These are phyloP conservation scores for Malus domestica DNA, from an alignment of 306 rosid species.

Conservation along the genomic window ASM211411v1 NC_041793.1:28626501-28627000, in stretches of 20 bases:
- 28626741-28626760: neutral
- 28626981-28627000: neutral
- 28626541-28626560: slow-evolving; percentile 4
- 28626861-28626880: neutral
- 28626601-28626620: slow-evolving; percentile 11
- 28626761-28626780: neutral
- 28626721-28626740: neutral
- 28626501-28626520: slow-evolving; percentile 30
- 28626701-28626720: neutral
- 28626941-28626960: neutral
- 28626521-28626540: neutral
- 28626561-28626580: slow-evolving; percentile 13
- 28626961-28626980: neutral
- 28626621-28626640: slow-evolving; percentile 3
- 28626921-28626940: neutral
- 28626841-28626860: neutral
- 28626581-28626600: slow-evolving; percentile 7
- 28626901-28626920: neutral
- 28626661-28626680: slow-evolving; percentile 1
- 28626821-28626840: neutral
- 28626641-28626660: neutral
- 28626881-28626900: slow-evolving; percentile 9
- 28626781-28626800: neutral
- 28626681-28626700: neutral
- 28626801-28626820: neutral